These are phyloP conservation scores for Vittaforma corneae DNA, from an alignment of 371 early-diverging fungal species.

Conservation along the genomic window DNA sequence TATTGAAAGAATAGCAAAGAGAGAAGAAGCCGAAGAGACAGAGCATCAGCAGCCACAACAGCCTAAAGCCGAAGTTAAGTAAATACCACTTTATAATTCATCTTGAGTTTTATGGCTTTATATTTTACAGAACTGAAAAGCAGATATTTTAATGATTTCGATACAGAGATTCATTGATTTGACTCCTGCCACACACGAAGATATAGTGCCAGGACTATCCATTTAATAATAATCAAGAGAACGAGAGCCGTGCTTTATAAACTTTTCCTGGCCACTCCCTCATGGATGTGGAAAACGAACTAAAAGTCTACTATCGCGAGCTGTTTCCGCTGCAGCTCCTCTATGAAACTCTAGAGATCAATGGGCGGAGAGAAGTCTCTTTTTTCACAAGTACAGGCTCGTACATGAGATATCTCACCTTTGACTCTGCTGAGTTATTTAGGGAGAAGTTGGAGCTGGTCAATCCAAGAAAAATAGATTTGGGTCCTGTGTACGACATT, in stretches of 20 bases:
- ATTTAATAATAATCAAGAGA: no score
- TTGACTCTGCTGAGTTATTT: slow-evolving; percentile 64
- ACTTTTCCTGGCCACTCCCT: no score
- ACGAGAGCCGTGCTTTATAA: no score
- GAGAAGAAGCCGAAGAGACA: not conserved
- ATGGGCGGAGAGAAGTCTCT: slow-evolving; percentile 70
- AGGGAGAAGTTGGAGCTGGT: slow-evolving; percentile 65
- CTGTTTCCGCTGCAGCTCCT: slow-evolving; percentile 48
- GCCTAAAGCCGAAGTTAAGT: no score
- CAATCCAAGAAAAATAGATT: slow-evolving; percentile 80
- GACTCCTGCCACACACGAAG: no score
- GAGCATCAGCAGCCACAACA: no score
- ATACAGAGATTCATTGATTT: no score
- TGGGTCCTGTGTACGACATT: slow-evolving; percentile 81
- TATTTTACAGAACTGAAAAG: no score
- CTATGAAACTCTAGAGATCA: slow-evolving; percentile 42
- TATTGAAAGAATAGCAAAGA: not conserved
- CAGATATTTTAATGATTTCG: no score
- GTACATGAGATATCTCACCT: slow-evolving; percentile 78
- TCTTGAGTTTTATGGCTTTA: no score
- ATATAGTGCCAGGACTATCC: no score
- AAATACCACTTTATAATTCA: no score
- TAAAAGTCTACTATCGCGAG: slow-evolving; percentile 42
- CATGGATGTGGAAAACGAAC: not conserved
- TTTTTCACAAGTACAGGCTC: slow-evolving; percentile 68